Percentiles rank a stretch among this genome's conserved stretches.
phyloP scores from a whole-genome alignment of 305 asterid species.

The Fraxinus angustifolia region DNA sequence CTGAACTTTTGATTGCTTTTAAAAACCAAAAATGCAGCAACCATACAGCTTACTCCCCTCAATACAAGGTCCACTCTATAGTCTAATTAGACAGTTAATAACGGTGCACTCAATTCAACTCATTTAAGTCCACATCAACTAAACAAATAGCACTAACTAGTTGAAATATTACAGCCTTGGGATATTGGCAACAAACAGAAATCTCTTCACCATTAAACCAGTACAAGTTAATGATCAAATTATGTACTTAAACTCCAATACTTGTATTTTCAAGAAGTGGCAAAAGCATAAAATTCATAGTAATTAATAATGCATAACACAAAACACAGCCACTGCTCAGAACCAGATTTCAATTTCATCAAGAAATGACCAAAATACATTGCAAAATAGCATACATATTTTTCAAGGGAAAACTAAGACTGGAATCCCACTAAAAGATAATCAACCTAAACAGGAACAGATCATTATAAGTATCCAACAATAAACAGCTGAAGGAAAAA shows the following conservation, averaged over 20 bases:
- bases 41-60: neutral
- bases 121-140: neutral
- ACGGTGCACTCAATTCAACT: neutral
- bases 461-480: neutral
- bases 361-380: neutral
- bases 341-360: neutral
- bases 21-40: neutral
- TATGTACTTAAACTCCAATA: neutral
- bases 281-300: neutral
- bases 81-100: neutral
- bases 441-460: neutral
- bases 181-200: neutral
- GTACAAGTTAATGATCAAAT: neutral
- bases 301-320: neutral
- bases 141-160: neutral
- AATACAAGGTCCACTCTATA: neutral
- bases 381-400: neutral
- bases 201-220: neutral
- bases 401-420: neutral
- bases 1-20: neutral
- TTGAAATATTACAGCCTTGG: neutral
- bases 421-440: neutral
- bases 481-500: neutral
- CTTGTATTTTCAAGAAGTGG: neutral
- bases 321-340: neutral